Percentiles rank a stretch among this genome's conserved stretches.
phyloP scores from a whole-genome alignment of 73 alveolate genomes.

The Urostyla sp. region DNA sequence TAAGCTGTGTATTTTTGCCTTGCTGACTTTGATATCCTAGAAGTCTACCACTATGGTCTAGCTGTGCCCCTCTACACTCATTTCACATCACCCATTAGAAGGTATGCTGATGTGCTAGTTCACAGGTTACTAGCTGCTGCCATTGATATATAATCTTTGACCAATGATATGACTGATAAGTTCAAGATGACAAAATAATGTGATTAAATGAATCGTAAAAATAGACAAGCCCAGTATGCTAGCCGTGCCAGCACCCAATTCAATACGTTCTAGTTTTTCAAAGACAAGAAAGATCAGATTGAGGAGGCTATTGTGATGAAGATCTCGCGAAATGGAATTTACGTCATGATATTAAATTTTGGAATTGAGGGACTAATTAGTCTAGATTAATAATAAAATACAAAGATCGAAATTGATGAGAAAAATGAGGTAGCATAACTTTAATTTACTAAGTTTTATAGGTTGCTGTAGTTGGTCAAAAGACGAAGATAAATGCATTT shows the following conservation, averaged over 20 bases:
- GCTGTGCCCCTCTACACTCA: slow-evolving; percentile 99
- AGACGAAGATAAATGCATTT: slow-evolving; percentile 36
- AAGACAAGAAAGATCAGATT: slow-evolving; percentile 46
- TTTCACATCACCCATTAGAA: slow-evolving; percentile 98
- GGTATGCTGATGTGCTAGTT: slow-evolving; percentile 99
- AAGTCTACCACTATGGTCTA: slow-evolving; percentile 98
- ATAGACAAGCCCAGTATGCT: slow-evolving; percentile 90
- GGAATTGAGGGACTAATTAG: slow-evolving; percentile 84
- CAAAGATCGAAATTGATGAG: slow-evolving; percentile 27
- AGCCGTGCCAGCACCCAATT: slow-evolving; percentile 80
- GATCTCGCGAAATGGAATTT: slow-evolving; percentile 72
- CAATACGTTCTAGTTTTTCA: slow-evolving; percentile 83
- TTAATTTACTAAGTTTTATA: too few species aligned
- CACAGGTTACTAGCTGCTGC: slow-evolving; percentile 99
- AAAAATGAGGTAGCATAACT: slow-evolving; percentile 43
- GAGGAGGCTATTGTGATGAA: slow-evolving; percentile 83
- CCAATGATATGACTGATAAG: slow-evolving; percentile 94
- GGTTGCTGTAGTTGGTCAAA: neutral
- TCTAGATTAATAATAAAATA: neutral
- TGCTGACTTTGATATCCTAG: slow-evolving; percentile 95
- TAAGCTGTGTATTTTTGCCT: slow-evolving; percentile 98
- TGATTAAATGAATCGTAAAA: slow-evolving; percentile 91
- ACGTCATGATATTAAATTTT: slow-evolving; percentile 76
- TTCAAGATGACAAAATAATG: slow-evolving; percentile 92
- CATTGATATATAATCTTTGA: slow-evolving; percentile 93